A percentile compares a stretch with the other conserved stretches of the same genome.
These are phyloP conservation scores for Cyberlindnera japonica DNA, from an alignment of 805 yeast species.

Conservation along the genomic window DNA sequence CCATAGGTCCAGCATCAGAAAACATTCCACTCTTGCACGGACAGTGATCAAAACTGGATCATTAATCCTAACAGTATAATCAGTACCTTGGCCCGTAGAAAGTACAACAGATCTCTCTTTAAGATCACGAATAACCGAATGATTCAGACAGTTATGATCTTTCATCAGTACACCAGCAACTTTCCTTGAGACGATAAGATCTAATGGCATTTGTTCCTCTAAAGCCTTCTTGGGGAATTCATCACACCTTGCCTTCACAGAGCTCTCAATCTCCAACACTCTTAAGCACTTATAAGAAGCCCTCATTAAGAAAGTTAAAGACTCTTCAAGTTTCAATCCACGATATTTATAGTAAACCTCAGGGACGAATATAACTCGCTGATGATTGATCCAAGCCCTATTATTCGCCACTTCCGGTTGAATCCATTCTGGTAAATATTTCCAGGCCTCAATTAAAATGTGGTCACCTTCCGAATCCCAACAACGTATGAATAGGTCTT, in stretches of 20 bases:
- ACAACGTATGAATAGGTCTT: conserved; percentile 40
- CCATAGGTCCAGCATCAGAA: conserved; percentile 15
- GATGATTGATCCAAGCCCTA: conserved; percentile 50
- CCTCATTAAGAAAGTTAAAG: conserved; percentile 37
- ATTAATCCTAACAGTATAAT: not conserved
- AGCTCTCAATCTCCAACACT: conserved; percentile 21
- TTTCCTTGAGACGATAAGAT: conserved; percentile 15
- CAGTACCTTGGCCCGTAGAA: not conserved
- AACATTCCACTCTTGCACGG: conserved; percentile 21
- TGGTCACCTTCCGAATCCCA: conserved; percentile 58
- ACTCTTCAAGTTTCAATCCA: conserved; percentile 36
- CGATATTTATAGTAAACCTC: conserved; percentile 31
- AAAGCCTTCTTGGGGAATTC: conserved; percentile 32
- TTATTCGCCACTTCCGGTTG: conserved; percentile 44
- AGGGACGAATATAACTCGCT: conserved; percentile 39
- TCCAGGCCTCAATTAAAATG: conserved; percentile 46
- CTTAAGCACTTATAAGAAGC: conserved; percentile 35
- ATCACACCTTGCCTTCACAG: conserved; percentile 17
- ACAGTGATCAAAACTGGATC: conserved; percentile 18
- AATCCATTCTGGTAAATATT: conserved; percentile 45
- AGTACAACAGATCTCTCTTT: conserved; percentile 7
- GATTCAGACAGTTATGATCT: conserved; percentile 9
- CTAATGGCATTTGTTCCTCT: conserved; percentile 19
- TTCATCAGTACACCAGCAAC: conserved; percentile 21
- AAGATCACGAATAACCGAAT: conserved; percentile 6